phyloP scores from a whole-genome alignment of 257 asterid genomes.

The Echium plantagineum region DNA sequence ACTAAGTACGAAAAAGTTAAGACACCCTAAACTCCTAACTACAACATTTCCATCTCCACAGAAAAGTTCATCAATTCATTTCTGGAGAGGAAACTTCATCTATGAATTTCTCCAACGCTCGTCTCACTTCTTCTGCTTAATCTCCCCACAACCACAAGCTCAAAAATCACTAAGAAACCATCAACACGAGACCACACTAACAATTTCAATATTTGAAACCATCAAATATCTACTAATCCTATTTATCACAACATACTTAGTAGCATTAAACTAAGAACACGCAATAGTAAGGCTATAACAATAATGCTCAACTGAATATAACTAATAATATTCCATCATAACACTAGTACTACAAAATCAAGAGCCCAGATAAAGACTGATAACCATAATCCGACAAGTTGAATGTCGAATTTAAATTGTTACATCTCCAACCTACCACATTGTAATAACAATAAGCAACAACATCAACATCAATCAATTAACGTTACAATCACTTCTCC shows the following conservation, averaged over 20 bases:
- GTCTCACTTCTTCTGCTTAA: constrained; percentile 33
- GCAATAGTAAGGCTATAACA: neutral
- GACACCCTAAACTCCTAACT: too few species aligned
- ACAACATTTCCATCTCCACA: too few species aligned
- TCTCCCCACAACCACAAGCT: constrained; percentile 13
- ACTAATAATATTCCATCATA: neutral
- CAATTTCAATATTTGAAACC: neutral
- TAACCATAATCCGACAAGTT: too few species aligned
- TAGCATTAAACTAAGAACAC: neutral
- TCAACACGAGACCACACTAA: neutral
- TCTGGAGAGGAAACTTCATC: constrained; percentile 5
- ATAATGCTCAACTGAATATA: neutral
- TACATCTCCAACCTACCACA: neutral
- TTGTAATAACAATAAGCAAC: neutral
- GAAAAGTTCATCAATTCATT: constrained; percentile 3
- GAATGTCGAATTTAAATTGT: too few species aligned
- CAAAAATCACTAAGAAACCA: constrained; percentile 11
- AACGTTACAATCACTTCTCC: neutral
- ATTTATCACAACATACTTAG: neutral
- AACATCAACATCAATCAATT: neutral
- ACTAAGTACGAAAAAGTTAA: too few species aligned
- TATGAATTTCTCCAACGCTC: constrained; percentile 27
- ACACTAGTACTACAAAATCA: neutral
- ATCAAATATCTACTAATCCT: neutral
- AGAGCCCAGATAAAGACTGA: too few species aligned